phyloP scores from a whole-genome alignment of 2,329 filamentous ascomycete genomes.

The Trichoderma hamatum region DNA sequence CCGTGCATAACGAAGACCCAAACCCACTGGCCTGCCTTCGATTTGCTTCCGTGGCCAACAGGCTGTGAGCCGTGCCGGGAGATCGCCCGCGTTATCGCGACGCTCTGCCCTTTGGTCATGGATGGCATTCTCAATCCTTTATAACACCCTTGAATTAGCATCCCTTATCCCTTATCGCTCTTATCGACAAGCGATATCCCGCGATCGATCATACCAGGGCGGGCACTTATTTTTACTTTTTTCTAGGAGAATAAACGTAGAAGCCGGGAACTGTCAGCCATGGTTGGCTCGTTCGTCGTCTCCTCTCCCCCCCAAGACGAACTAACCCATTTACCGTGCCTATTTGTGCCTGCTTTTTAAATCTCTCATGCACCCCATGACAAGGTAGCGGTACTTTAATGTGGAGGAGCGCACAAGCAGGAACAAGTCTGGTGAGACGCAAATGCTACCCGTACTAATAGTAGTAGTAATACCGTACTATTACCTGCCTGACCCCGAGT shows the following conservation, averaged over 20 bases:
- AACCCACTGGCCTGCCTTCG: background rate
- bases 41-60: conserved; percentile 4
- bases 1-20: background rate
- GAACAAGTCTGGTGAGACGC: background rate
- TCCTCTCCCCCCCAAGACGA: background rate
- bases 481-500: background rate
- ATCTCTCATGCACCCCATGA: conserved; percentile 14
- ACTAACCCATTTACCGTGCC: background rate
- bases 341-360: background rate
- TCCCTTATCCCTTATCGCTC: conserved; percentile 10
- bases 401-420: background rate
- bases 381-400: background rate
- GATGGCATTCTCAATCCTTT: background rate
- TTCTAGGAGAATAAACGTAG: background rate
- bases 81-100: conserved; percentile 7
- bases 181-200: conserved; percentile 25
- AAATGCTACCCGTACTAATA: background rate
- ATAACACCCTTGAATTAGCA: background rate
- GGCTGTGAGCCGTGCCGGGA: conserved; percentile 6
- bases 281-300: background rate
- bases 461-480: background rate
- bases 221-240: background rate
- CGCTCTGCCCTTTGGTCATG: background rate
- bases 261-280: background rate
- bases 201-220: background rate